phyloP scores from a whole-genome alignment of 352 stramenopile genomes.

The Pythium rhizo-oryzae region DNA sequence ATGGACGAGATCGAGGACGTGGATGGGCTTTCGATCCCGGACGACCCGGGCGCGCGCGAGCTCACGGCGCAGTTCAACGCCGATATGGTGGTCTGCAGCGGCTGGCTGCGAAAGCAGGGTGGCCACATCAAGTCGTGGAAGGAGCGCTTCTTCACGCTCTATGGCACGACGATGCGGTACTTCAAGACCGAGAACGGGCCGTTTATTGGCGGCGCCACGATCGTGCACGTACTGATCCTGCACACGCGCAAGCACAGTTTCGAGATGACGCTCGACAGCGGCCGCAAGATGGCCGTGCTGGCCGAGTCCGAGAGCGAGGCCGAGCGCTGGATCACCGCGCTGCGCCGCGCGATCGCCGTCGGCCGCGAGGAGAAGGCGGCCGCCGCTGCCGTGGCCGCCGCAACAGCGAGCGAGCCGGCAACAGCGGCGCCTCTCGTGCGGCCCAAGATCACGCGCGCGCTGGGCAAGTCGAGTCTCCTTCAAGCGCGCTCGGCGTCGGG shows the following conservation, averaged over 20 bases:
- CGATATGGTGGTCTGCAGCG: constrained; percentile 63
- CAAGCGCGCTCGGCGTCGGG: background rate
- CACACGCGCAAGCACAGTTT: constrained; percentile 72
- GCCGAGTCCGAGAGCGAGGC: constrained; percentile 70
- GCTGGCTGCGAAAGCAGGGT: constrained; percentile 82
- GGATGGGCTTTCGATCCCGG: background rate
- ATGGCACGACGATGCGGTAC: constrained; percentile 77
- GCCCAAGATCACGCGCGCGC: constrained; percentile 14
- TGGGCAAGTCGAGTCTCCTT: constrained; percentile 16
- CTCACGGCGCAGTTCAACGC: constrained; percentile 29
- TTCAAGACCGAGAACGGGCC: constrained; percentile 83
- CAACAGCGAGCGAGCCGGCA: background rate
- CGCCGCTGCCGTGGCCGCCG: background rate
- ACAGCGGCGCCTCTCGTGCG: background rate
- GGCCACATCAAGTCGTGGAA: constrained; percentile 87
- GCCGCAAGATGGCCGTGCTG: constrained; percentile 72
- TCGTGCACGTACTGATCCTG: constrained; percentile 71
- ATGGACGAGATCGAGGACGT: constrained; percentile 20
- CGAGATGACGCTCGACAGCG: constrained; percentile 74
- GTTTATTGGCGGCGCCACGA: constrained; percentile 61
- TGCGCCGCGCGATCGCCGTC: constrained; percentile 57
- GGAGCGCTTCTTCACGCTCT: constrained; percentile 78
- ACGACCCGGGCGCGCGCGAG: constrained; percentile 4
- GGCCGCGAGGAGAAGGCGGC: constrained; percentile 27
- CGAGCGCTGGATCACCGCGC: constrained; percentile 64